A percentile compares a stretch with the other conserved stretches of the same genome.
These are phyloP conservation scores for Betula pendula DNA, from an alignment of 306 rosid genomes.

Conservation along the genomic window DNA sequence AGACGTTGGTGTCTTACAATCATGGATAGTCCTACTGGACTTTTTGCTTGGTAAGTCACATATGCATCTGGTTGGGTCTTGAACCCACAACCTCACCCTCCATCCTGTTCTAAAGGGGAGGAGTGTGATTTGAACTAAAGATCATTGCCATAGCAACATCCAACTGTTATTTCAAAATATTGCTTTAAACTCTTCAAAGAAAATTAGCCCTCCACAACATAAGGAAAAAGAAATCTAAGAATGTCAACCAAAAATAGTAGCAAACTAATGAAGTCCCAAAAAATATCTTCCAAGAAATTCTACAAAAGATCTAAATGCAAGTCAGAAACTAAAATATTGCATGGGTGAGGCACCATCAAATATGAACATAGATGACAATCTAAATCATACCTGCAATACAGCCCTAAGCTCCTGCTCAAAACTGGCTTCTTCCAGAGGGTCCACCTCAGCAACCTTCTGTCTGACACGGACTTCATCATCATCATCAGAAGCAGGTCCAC, in stretches of 20 bases:
- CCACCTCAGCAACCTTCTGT: constrained; percentile 77
- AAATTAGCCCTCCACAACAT: not conserved
- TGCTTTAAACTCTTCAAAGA: not conserved
- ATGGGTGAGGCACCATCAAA: constrained; percentile 20
- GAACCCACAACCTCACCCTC: not conserved
- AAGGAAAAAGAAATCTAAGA: not conserved
- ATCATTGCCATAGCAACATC: not conserved
- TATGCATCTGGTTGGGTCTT: not conserved
- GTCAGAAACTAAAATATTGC: not conserved
- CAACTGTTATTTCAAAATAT: not conserved
- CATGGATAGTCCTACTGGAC: not conserved
- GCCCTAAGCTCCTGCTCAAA: constrained; percentile 95
- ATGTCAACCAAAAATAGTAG: not conserved
- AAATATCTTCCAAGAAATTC: constrained; percentile 8
- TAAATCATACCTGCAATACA: constrained; percentile 74
- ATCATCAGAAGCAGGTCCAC: constrained; percentile 84
- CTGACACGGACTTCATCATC: constrained; percentile 97
- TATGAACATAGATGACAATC: constrained; percentile 21
- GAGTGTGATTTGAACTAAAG: not conserved
- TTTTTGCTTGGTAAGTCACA: not conserved
- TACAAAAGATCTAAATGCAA: constrained; percentile 5
- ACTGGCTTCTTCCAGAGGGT: constrained; percentile 88
- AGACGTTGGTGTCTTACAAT: not conserved
- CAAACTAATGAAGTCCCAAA: not conserved
- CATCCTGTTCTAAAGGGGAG: not conserved